Base-by-base conservation (phyloP, 768 basidiomycete species). In the Tephrocybe rancida region DNA sequence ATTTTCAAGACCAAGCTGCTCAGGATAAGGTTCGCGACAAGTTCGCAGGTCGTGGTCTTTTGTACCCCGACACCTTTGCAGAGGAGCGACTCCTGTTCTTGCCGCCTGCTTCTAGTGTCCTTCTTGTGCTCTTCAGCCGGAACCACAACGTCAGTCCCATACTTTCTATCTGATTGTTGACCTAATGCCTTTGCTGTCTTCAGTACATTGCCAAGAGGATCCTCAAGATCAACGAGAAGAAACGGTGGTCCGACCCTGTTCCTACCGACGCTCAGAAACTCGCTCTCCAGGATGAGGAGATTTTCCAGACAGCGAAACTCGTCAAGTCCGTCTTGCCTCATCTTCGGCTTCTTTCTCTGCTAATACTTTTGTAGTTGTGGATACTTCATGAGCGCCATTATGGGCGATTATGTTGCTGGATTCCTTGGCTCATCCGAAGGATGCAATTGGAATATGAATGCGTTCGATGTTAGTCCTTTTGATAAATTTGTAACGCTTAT, bases 371-470 rank as follows among this genome's bases (percentile, higher is more conserved):
- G 1, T 65, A 77, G 74, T 59, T 75, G 80, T 54, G 80, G 80
- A 10, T 80, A 82, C 59, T 83, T 83, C 63, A 80, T 82, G 71
- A 72, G 74, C 54, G 64, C 77, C 43, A 78, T 82, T 61, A 71
- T 83, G 59, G 78, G 76, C n/a, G 83, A 83, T 64, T 85, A 85
- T 58, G 82, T 83, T 27, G 76, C 81, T 4, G 78, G 79, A 7
- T 84, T 84, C 69, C 68, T 85, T 5, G 83, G 82, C 3, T 70
- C 79, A 7, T 73, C 73, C 5, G 80, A 83, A 52, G 83, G 81
- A n/a, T 71, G 67, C 55, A 68, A 72, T 35, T 84, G 81, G 81
- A 74, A 73, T 44, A 76, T 83, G 72, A 72, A 77, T 41, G 74
- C 79, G 0, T 59, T 61, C 26, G 57, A 61, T 44, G 73, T 74